These are phyloP conservation scores for Scytalidium sp. DNA, from an alignment of 2,329 filamentous ascomycete genomes.

Conservation along the genomic window DNA sequence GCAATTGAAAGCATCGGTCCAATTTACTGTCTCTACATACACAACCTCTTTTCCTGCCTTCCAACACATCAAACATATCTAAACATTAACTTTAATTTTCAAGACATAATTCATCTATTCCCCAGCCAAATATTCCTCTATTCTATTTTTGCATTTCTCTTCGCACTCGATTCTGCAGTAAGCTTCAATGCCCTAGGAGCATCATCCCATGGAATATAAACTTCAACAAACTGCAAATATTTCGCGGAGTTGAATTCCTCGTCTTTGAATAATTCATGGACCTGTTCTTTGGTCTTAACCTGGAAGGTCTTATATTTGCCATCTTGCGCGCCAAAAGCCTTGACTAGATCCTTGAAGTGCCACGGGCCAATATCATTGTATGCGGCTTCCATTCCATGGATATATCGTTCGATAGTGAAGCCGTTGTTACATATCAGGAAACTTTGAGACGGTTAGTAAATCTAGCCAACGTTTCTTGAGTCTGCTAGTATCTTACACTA, in stretches of 20 bases:
- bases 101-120: too few relatives aligned
- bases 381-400: conserved; percentile 74
- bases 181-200: conserved; percentile 67
- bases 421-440: conserved; percentile 87
- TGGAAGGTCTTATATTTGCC: conserved; percentile 60
- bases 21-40: too few relatives aligned
- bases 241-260: conserved; percentile 57
- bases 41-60: too few relatives aligned
- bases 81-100: too few relatives aligned
- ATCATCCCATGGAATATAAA: conserved; percentile 78
- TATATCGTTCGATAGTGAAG: conserved; percentile 85
- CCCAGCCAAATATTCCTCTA: neutral
- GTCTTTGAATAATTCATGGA: conserved; percentile 63
- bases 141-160: conserved; percentile 52
- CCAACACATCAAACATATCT: too few relatives aligned
- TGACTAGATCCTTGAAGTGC: conserved; percentile 67
- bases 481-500: conserved; percentile 55
- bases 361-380: conserved; percentile 83
- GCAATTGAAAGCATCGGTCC: too few relatives aligned
- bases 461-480: too few relatives aligned
- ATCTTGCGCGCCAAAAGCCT: conserved; percentile 62
- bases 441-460: conserved; percentile 29
- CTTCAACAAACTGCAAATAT: conserved; percentile 69
- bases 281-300: conserved; percentile 66
- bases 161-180: conserved; percentile 69